Base-by-base conservation (phyloP, 208 protist species). In the Naegleria fowleri region DNA sequence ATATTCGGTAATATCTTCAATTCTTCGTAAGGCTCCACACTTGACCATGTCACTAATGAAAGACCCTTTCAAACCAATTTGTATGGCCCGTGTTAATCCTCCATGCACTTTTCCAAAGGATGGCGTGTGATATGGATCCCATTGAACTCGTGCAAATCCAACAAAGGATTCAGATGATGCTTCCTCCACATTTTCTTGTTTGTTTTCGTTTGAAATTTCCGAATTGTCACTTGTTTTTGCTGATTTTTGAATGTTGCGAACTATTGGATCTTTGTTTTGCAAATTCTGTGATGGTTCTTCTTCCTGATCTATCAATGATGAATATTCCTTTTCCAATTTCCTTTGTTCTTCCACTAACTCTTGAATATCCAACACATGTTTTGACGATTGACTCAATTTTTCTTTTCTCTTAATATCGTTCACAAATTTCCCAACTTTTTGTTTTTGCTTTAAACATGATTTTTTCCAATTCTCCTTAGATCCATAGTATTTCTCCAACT, bases 111-210 rank as follows among this genome's bases (percentile, higher is more conserved):
- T n/a, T 67, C 86, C 86, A 48, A 48, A 48, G 15, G 19, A 0
- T 29, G 86, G 86, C 0, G 41, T 38, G 79, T 90, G 87, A 79
- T 90, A 48, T 33, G 87, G 87, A 36, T 90, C 87, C 87, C 87
- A 90, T 51, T 90, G 86, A 9, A 90, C 7, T 76, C 48, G 38
- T 15, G 75, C 52, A 90, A 5, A 16, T 22, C 19, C 43, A 48
- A 48, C 43, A 48, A 48, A 9, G 43, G 7, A 48, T n/a, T n/a
- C 3, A 59, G 83, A 5, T 43, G 6, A 11, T 59, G 29, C 59
- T 11, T 39, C 6, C 5, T 6, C 11, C 15, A 2, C 15, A 40
- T 89, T 9, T 13, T 67, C n/a, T 39, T 36, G 38, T 55, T 3
- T 39, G 38, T 67, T 67, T 67, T 36, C 48, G 40, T 52, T 25